Evolutionary conservation across 768 basidiomycete species (phyloP), one percentile per base, ranked within the genome.

Genomic region (Ramaria sp.): DNA sequence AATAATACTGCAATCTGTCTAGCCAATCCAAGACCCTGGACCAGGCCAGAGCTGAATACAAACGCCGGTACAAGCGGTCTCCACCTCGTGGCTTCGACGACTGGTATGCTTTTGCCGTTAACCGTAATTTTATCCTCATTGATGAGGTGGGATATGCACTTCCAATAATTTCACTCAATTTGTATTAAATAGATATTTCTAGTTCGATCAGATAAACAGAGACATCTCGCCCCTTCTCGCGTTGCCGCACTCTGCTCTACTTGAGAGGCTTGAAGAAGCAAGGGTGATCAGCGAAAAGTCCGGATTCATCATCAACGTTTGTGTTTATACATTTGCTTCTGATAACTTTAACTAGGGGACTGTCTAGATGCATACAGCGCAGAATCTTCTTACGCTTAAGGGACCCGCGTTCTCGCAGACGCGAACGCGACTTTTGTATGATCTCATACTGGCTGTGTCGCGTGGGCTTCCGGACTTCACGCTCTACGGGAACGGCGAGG

Each of bases 331-430:
- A 1, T 89, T 84, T 4, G 84, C 27, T 27, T 27, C 27, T 96
- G 3, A 87, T 10, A 92, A 91, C 70, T 97, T 97, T 71, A 97
- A 95, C 78, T 91, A 90, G n/a, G 20, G 34, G 20, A 4, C 45
- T 12, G 27, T 31, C 19, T 43, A 52, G 17, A 51, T 56, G 20
- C 51, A 27, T 30, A 37, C 51, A 10, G 34, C 48, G 22, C 37
- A 27, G 43, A 46, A 52, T 15, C 30, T 60, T 1, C 11, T 60
- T 41, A 33, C 46, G 31, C 19, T 22, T 20, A 20, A 61, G 13
- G 42, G 51, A 17, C 20, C 42, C 1, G 33, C 51, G 10, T 59
- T 58, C 38, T 5, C 49, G 19, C 24, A 47, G 31, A 33, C 24
- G 10, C 59, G 41, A 33, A 34, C 54, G 2, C 7, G 20, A 19